These are phyloP conservation scores for Pestalotiopsis sp. DNA, from an alignment of 2,329 filamentous ascomycete genomes.

Conservation along the genomic window DNA sequence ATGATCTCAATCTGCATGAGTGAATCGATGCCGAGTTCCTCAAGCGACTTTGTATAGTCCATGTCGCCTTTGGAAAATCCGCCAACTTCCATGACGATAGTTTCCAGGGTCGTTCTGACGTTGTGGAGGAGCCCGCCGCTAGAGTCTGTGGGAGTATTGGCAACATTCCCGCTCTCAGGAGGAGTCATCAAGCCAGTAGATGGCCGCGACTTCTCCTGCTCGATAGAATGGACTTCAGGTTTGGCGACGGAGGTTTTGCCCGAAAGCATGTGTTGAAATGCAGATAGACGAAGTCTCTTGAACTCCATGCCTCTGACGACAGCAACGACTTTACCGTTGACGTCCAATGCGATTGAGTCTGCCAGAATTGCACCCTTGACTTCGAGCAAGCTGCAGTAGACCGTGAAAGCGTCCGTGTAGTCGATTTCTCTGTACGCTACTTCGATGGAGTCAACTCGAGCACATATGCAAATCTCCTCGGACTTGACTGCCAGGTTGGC, in stretches of 20 bases:
- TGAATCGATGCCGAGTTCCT: conserved; percentile 12
- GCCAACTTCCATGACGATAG: conserved; percentile 12
- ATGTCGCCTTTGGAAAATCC: conserved; percentile 12
- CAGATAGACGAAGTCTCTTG: conserved; percentile 6
- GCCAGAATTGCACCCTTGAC: conserved; percentile 12
- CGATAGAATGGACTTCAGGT: not conserved
- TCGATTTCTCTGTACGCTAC: conserved; percentile 12
- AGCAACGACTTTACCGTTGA: conserved; percentile 5
- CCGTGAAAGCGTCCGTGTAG: conserved; percentile 12
- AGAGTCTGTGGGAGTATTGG: not conserved
- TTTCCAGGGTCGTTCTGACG: not conserved
- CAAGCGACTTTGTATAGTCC: conserved; percentile 11
- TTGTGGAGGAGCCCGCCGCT: not conserved
- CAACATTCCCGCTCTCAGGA: not conserved
- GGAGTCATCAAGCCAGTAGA: conserved; percentile 1
- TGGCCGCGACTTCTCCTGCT: not conserved
- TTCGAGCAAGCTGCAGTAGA: conserved; percentile 17
- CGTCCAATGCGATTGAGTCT: conserved; percentile 10
- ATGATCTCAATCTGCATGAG: conserved; percentile 13
- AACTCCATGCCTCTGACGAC: conserved; percentile 12
- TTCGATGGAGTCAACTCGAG: conserved; percentile 10
- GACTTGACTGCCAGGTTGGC: conserved; percentile 17
- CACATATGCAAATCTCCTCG: conserved; percentile 19
- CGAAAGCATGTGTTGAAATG: conserved; percentile 7
- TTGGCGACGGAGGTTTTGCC: not conserved